A percentile compares a stretch with the other conserved stretches of the same genome.
These are phyloP conservation scores for Barnettozyma vustinii DNA, from an alignment of 805 yeast species.

Conservation along the genomic window DNA sequence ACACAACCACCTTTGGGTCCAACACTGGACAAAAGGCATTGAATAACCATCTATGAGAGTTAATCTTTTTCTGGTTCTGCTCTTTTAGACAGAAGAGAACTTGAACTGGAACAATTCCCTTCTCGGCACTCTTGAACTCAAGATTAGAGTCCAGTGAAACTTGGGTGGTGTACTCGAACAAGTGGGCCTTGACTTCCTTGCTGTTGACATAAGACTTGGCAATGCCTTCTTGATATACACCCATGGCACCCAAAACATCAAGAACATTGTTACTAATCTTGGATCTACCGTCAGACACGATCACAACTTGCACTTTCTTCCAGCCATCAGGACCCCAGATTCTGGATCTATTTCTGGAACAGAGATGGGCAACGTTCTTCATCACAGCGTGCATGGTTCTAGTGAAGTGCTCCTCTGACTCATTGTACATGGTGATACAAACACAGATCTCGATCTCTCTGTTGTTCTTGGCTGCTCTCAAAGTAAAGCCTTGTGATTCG, in stretches of 20 bases:
- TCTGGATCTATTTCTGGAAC: constrained; percentile 72
- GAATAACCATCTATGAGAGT: constrained; percentile 96
- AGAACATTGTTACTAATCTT: constrained; percentile 81
- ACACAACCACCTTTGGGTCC: constrained; percentile 84
- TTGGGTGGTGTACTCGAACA: constrained; percentile 95
- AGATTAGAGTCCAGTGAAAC: constrained; percentile 85
- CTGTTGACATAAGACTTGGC: constrained; percentile 93
- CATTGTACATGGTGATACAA: constrained; percentile 97
- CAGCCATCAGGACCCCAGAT: constrained; percentile 97
- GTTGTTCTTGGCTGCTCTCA: constrained; percentile 79
- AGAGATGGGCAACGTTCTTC: constrained; percentile 83
- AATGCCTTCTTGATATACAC: constrained; percentile 95
- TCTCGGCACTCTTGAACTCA: constrained; percentile 85
- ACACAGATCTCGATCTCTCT: constrained; percentile 90
- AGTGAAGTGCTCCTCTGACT: constrained; percentile 83
- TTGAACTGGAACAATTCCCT: constrained; percentile 92
- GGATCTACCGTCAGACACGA: constrained; percentile 92
- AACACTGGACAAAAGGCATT: constrained; percentile 90
- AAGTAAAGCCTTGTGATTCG: constrained; percentile 70
- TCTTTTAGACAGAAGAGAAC: constrained; percentile 90
- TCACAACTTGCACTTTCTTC: constrained; percentile 91
- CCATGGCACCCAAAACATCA: constrained; percentile 88
- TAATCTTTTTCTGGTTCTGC: constrained; percentile 85
- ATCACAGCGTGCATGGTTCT: constrained; percentile 93
- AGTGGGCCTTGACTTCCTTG: constrained; percentile 86